Base-by-base conservation (phyloP, 129 eudicot species). In the Centaurea solstitialis region DNA sequence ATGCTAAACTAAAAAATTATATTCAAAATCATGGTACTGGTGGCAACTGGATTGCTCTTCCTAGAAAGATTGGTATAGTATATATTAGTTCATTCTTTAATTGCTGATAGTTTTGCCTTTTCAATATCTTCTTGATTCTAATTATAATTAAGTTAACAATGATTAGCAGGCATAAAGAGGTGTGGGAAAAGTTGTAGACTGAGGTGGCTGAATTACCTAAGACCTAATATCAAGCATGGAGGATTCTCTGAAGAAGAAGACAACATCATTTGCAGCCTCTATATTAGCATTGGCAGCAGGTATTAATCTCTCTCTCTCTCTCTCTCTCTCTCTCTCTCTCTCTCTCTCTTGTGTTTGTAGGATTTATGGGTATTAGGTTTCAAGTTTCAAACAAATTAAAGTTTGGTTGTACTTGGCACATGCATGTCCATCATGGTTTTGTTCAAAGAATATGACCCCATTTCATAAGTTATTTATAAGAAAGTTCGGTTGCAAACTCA, bases 221-320 rank as follows among this genome's bases (percentile, higher is more conserved):
- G 97, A 74, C 97, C 97, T 1, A 87, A 92, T 59, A 81, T 92
- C 45, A 92, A 92, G 68, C 97, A 92, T 69, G 97, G 97, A 33
- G 97, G 97, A 80, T 92, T 92, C 86, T 87, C 92, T 41, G 92
- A 92, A 78, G 97, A 92, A 86, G 97, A 92, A 88, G 97, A 92
- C 86, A 87, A 89, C 80, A 92, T 89, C 80, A 92, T 92, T 4
- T 92, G 90, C 90, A 89, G 79, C 89, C 97, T 92, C 92, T 92
- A 89, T 85, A 92, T 92, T 76, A 92, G 94, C 82, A 92, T 92
- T 47, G 93, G 97, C 57, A 91, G 97, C 93, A 91, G 97, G 96
- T 79, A 70, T 6, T 13, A 39, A 9, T 20, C 45, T 74, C 26
- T 75, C 45, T 47, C 35, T n/a, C n/a, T n/a, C n/a, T n/a, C n/a